Base-by-base conservation (phyloP, 2,329 filamentous ascomycete genomes). In the Zymoseptoria passerinii region DNA sequence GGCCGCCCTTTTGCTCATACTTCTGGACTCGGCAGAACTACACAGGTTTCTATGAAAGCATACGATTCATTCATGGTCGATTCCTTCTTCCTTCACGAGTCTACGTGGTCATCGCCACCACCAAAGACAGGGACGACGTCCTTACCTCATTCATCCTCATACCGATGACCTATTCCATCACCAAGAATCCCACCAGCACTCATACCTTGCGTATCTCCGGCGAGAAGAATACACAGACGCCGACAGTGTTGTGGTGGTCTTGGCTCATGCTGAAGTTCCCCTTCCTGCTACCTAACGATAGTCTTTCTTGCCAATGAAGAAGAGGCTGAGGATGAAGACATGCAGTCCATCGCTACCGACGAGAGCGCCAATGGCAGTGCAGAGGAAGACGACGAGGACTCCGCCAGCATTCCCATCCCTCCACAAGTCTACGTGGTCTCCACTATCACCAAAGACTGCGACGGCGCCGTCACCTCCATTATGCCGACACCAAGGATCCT, bases 381-480 rank as follows among this genome's bases (percentile, higher is more conserved):
- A 8, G 56, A 54, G 18, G 40, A 20, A 4, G 58, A 48, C 10
- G 55, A 50, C 8, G 51, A 58, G n/a, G 51, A 54, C n/a, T 23
- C 48, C 44, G n/a, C n/a, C n/a, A n/a, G 50, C 28, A 53, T 52
- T 10, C 57, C 59, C 4, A 55, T 48, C 8, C 27, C 28, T 4
- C 60, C 57, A 13, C 40, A 52, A 16, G 55, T 64, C 56, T 61
- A 54, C 53, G 52, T 64, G 1, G 54, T 66, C 13, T 44, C 58
- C 8, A 50, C 35, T n/a, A 40, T 65, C 51, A 60, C 53, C 28
- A 61, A 58, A 49, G 55, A 58, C n/a, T n/a, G n/a, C 51, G 50
- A 53, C 7, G 60, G 56, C 55, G 29, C 16, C 10, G 58, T 64
- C 54, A 61, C 51, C 16, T 56, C 62, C 28, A n/a, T n/a, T n/a